phyloP scores from a whole-genome alignment of 2,329 filamentous ascomycete genomes.

The Xylaria sp. region DNA sequence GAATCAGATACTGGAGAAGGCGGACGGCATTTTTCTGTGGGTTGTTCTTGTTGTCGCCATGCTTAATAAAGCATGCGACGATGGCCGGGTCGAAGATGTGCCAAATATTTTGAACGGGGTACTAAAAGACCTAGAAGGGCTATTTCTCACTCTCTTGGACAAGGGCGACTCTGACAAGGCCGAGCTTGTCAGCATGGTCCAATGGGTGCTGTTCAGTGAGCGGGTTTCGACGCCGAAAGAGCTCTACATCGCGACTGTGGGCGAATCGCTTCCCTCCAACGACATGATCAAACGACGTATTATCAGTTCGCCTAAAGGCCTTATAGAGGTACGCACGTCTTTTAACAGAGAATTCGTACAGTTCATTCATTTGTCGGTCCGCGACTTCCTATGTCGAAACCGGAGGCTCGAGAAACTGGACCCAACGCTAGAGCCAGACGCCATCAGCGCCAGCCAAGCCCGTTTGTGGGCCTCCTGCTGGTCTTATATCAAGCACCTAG shows the following conservation, averaged over 20 bases:
- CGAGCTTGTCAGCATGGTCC: constrained; percentile 11
- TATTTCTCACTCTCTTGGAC: not conserved
- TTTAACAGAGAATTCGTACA: constrained; percentile 9
- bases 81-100: constrained; percentile 10
- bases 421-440: constrained; percentile 1
- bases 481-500: not conserved
- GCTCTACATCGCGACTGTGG: constrained; percentile 3
- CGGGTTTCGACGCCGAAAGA: not conserved
- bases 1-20: constrained; percentile 41
- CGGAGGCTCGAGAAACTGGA: not conserved
- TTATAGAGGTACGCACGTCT: constrained; percentile 1
- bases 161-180: not conserved
- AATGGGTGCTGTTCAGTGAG: constrained; percentile 17
- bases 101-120: not conserved
- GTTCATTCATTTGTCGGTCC: constrained; percentile 21
- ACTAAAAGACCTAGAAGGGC: constrained; percentile 3
- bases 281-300: constrained; percentile 6
- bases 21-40: constrained; percentile 56
- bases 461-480: constrained; percentile 13
- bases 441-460: constrained; percentile 4
- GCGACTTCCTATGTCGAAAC: constrained; percentile 10
- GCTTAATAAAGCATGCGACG: constrained; percentile 35
- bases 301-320: constrained; percentile 2
- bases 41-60: constrained; percentile 45
- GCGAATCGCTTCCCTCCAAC: not conserved